Base-by-base conservation (phyloP, 169 alveolate genomes). In the Toxoplasma gondii region DNA sequence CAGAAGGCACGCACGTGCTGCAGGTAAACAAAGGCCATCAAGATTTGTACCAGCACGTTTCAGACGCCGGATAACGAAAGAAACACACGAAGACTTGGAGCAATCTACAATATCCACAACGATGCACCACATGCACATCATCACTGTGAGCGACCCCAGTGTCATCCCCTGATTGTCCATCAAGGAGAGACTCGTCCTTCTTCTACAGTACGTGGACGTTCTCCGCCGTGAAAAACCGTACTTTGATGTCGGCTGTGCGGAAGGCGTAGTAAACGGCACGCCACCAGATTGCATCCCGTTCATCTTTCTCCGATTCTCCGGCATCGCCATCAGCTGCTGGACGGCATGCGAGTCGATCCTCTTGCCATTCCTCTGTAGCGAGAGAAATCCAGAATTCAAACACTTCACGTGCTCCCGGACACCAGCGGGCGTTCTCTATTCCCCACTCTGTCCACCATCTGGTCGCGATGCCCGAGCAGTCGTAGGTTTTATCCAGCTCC, bases 251-350 rank as follows among this genome's bases (percentile, higher is more conserved):
- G 38, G 81, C 94, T 36, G 88, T 91, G 36, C 94, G 70, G 88
- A 91, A 91, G 31, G 94, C 94, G n/a, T 69, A n/a, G 39, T 91
- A 91, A 5, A 91, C 94, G 1, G 94, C 94, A 41, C 78, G 88
- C 94, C 94, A 91, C 94, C 94, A 91, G 29, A 91, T 7, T 24
- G 82, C 24, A 39, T 34, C 83, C 39, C 84, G 7, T 19, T 34
- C 43, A 9, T n/a, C 41, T 17, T 34, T 69, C 86, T 7, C 19
- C 7, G 67, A 9, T 45, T 84, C 91, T 29, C 45, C 90, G 38
- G 70, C 90, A 5, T 64, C 74, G 22, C 67, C 93, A 38, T 67
- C 93, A 16, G 74, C 29, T 27, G 7, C 74, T 16, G n/a, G 74
- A 27, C 22, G 74, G n/a, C 34, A 16, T 16, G 27, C 86, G 12